Evolutionary conservation across 2,329 filamentous ascomycete genomes (phyloP).

Genomic region (Leptographium galeiforme): DNA sequence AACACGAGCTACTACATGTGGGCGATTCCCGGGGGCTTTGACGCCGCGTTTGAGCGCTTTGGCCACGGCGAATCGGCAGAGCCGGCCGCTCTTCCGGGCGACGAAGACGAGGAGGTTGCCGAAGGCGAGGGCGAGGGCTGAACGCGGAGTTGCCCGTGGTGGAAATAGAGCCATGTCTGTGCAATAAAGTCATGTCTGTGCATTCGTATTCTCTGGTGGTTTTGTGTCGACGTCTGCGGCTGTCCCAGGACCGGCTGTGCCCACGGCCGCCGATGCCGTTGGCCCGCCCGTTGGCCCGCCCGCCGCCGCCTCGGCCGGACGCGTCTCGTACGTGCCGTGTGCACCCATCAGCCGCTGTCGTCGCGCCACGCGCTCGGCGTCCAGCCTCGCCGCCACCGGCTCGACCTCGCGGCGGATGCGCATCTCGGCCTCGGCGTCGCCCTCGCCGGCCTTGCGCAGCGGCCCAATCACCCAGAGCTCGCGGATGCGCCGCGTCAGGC

Average conservation of each 20-base stretch:
- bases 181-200: neutral
- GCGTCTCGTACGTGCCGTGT: slow-evolving; percentile 14
- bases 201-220: neutral
- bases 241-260: neutral
- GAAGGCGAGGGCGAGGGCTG: slow-evolving; percentile 12
- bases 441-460: slow-evolving; percentile 28
- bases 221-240: neutral
- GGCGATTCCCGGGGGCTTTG: slow-evolving; percentile 55
- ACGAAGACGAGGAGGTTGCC: slow-evolving; percentile 38
- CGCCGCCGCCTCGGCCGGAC: slow-evolving; percentile 1
- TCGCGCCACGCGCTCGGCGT: slow-evolving; percentile 15
- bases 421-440: slow-evolving; percentile 23
- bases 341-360: slow-evolving; percentile 13
- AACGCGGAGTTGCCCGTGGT: neutral
- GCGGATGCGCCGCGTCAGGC: slow-evolving; percentile 33
- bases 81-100: slow-evolving; percentile 28
- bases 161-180: neutral
- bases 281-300: neutral
- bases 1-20: slow-evolving; percentile 60
- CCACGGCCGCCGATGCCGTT: neutral
- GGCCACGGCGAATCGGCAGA: slow-evolving; percentile 29
- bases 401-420: slow-evolving; percentile 22
- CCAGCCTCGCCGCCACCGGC: slow-evolving; percentile 20
- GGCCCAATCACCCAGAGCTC: slow-evolving; percentile 36
- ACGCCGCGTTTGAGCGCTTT: slow-evolving; percentile 38